Percentiles rank a stretch among this genome's conserved stretches.
Conservation (phyloP, 2,329 filamentous ascomycete species). For the Akanthomyces muscarius region DNA sequence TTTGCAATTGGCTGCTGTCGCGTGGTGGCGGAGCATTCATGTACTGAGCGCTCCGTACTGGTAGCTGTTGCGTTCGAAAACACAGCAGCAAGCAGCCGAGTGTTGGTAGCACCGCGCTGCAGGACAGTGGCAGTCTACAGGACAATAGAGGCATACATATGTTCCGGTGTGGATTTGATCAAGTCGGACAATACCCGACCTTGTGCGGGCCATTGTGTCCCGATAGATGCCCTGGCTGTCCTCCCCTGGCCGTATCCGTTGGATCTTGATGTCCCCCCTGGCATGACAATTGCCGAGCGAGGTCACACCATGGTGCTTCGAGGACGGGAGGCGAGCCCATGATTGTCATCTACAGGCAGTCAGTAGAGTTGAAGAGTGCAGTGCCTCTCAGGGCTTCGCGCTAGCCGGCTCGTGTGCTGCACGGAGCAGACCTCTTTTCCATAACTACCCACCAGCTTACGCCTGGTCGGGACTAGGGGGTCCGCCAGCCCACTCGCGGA, state of each 20-base stretch:
- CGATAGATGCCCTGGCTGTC: too few relatives aligned
- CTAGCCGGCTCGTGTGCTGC: constrained; percentile 10
- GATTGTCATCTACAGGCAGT: background rate
- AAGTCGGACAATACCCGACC: background rate
- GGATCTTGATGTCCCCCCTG: background rate
- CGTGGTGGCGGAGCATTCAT: constrained; percentile 15
- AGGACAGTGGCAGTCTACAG: too few relatives aligned
- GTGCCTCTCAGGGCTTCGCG: background rate
- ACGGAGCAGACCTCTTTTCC: background rate
- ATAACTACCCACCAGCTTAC: constrained; percentile 10
- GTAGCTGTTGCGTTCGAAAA: background rate
- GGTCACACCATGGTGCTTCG: background rate
- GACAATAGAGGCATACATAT: background rate
- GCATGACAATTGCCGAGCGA: background rate
- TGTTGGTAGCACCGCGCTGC: background rate
- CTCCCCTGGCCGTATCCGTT: background rate
- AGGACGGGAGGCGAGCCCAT: background rate
- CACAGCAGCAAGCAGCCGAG: background rate
- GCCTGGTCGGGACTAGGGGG: background rate
- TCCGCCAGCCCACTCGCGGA: constrained; percentile 1
- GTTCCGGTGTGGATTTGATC: background rate
- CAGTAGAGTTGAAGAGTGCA: constrained; percentile 1
- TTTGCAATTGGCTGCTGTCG: constrained; percentile 6
- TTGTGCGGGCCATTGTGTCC: background rate
- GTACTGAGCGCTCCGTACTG: background rate